phyloP scores from a whole-genome alignment of 305 asterid genomes.

The Rubia balearica region DNA sequence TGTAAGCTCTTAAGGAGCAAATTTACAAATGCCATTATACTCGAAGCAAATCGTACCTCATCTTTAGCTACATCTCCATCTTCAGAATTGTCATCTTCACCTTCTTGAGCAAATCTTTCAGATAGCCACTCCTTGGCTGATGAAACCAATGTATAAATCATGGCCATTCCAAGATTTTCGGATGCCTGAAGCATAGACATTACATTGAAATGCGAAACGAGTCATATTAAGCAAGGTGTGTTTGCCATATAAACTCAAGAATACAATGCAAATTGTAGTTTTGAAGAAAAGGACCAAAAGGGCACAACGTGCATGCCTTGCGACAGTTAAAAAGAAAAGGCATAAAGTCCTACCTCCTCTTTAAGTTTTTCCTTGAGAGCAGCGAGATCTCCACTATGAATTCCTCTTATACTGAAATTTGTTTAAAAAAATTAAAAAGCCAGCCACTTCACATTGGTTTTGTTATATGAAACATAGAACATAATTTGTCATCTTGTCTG shows the following conservation, averaged over 20 bases:
- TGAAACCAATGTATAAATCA: slow-evolving; percentile 86
- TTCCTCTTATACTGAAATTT: slow-evolving; percentile 70
- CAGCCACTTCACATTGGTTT: background rate
- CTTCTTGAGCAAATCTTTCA: slow-evolving; percentile 76
- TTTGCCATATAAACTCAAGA: background rate
- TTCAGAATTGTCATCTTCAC: slow-evolving; percentile 39
- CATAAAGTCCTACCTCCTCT: slow-evolving; percentile 55
- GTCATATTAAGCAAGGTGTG: background rate
- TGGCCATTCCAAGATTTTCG: slow-evolving; percentile 95
- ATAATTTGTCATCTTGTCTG: too few species aligned
- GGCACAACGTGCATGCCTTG: background rate
- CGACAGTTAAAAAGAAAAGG: slow-evolving; percentile 7
- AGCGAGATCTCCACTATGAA: slow-evolving; percentile 57
- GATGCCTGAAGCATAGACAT: slow-evolving; percentile 44
- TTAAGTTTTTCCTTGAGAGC: slow-evolving; percentile 71
- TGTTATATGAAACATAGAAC: background rate
- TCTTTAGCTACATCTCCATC: slow-evolving; percentile 66
- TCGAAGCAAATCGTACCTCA: slow-evolving; percentile 40
- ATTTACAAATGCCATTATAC: background rate
- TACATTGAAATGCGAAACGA: background rate
- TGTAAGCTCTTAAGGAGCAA: background rate
- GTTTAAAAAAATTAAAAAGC: slow-evolving; percentile 7
- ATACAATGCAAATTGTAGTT: background rate
- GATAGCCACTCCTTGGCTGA: slow-evolving; percentile 97
- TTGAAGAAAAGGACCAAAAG: background rate